These are phyloP conservation scores for Funneliformis mosseae DNA, from an alignment of 192 early-diverging fungal species.

Conservation along the genomic window DNA sequence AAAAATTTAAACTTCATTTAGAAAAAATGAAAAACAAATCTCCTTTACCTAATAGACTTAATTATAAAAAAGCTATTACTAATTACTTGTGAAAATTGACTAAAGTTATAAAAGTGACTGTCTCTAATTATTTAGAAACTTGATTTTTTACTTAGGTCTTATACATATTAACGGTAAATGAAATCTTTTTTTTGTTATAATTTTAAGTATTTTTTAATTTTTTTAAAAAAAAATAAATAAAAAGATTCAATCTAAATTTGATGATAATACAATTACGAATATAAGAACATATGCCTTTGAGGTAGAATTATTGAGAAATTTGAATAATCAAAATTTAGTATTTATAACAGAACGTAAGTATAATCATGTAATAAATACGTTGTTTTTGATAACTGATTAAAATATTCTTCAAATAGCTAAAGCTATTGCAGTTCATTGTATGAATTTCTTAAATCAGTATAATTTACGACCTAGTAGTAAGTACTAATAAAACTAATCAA, in stretches of 20 bases:
- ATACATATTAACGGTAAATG: neutral
- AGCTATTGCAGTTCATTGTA: slow-evolving; percentile 13
- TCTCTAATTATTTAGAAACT: neutral
- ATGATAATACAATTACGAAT: neutral
- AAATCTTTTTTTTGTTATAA: neutral
- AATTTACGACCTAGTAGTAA: neutral
- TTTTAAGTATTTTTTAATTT: neutral
- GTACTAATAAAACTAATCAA: neutral
- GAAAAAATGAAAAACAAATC: neutral
- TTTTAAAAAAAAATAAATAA: neutral
- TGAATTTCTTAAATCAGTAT: neutral
- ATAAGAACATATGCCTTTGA: neutral
- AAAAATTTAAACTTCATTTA: slow-evolving; percentile 5
- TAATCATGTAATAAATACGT: neutral
- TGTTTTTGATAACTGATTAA: neutral
- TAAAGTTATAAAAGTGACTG: neutral
- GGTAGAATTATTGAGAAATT: neutral
- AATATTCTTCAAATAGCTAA: neutral
- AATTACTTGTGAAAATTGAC: neutral
- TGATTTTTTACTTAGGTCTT: neutral
- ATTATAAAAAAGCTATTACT: neutral
- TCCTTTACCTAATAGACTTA: neutral
- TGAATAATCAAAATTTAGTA: neutral
- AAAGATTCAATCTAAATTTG: neutral
- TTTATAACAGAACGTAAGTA: neutral